Base-by-base conservation (phyloP, 805 yeast genomes). In the Candida jianshihensis region DNA sequence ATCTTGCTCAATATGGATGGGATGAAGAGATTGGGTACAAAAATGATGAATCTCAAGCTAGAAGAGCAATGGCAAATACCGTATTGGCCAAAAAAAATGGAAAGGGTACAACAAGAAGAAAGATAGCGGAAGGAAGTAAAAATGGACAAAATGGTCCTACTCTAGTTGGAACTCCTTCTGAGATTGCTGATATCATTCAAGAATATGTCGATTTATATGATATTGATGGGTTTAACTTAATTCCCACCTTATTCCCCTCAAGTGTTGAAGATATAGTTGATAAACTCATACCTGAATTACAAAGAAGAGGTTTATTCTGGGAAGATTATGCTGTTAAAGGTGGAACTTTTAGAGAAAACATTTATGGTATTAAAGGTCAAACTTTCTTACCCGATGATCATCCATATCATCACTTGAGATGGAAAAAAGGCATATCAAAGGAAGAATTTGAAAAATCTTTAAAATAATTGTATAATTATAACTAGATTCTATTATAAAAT, bases 161-260 rank as follows among this genome's bases (percentile, higher is more conserved):
- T 4, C 21, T 37, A 3, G 33, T 33, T 24, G 70, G 70, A 2
- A 55, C 63, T 14, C 49, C 64, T 3, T 33, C 41, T 20, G 59
- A 58, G 30, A 64, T 66, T 16, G 33, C 37, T 11, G 34, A 22
- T 65, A 64, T 4, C 59, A 62, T 65, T 26, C 61, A 62, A 39
- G 38, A 49, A 30, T 63, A 66, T 67, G 64, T 61, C 6, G 62
- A 59, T 6, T 42, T 52, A n/a, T 53, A 62, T 10, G 66, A 59
- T 33, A 55, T 65, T n/a, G 70, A 65, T 39, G 70, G 70, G 2
- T 64, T 66, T 44, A 65, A 65, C 36, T 49, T 65, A 26, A 54
- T 60, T 5, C 56, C 62, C 40, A 56, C 64, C 4, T 39, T 57
- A 13, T 39, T 53, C 9, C 70, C 70, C 13, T 59, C 57, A 5